Percentiles rank a stretch among this genome's conserved stretches.
These are phyloP conservation scores for Pseudonitzschia delicatissima DNA, from an alignment of 108 stramenopile genomes.

Conservation along the genomic window DNA sequence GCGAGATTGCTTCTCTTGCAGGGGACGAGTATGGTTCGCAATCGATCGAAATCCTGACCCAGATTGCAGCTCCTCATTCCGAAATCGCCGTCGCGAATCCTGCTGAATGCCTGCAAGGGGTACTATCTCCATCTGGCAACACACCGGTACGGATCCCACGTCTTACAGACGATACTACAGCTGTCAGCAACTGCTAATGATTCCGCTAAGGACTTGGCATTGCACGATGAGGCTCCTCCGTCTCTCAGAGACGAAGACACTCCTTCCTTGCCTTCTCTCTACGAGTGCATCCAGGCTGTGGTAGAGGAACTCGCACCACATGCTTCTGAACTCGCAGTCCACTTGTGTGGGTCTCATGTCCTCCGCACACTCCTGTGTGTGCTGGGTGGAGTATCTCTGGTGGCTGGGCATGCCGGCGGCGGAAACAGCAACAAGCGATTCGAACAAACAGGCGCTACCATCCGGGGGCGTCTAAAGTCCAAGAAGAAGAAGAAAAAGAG, in stretches of 20 bases:
- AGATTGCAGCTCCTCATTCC: conserved; percentile 62
- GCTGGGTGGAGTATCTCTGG: conserved; percentile 64
- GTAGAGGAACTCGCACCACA: conserved; percentile 60
- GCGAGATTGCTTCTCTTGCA: conserved; percentile 79
- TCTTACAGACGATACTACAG: conserved; percentile 71
- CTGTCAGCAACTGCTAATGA: conserved; percentile 21
- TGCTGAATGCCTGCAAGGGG: conserved; percentile 50
- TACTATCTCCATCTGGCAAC: conserved; percentile 74
- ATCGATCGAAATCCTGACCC: conserved; percentile 62
- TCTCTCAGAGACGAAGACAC: conserved; percentile 15
- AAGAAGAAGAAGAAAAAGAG: conserved; percentile 68
- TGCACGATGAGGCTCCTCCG: conserved; percentile 49
- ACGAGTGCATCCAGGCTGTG: conserved; percentile 40
- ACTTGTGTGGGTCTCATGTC: conserved; percentile 86
- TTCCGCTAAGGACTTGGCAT: conserved; percentile 40
- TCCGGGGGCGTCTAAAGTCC: conserved; percentile 56
- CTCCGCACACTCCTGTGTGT: conserved; percentile 71
- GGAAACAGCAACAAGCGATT: conserved; percentile 20
- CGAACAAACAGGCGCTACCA: conserved; percentile 34
- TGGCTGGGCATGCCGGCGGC: conserved; percentile 12
- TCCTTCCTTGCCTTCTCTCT: conserved; percentile 40
- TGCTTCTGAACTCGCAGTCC: conserved; percentile 60
- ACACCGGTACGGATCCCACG: conserved; percentile 85
- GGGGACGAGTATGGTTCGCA: conserved; percentile 75
- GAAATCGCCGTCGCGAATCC: conserved; percentile 50